phyloP scores from a whole-genome alignment of 306 rosid genomes.

The Ochetophila trinervis region DNA sequence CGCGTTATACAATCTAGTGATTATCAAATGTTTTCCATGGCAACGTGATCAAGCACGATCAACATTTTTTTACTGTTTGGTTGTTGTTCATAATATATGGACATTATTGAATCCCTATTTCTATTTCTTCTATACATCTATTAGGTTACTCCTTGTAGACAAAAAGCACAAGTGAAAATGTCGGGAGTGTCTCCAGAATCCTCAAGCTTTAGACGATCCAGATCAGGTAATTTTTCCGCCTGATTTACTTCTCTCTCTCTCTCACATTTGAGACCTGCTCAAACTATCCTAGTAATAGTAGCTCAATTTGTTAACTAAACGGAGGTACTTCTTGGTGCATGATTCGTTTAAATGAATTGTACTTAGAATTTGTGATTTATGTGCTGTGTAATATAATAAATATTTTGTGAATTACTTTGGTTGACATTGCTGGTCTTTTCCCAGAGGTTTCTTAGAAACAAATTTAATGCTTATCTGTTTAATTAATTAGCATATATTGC shows the following conservation, averaged over 20 bases:
- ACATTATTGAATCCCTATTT: background rate
- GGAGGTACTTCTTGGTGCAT: background rate
- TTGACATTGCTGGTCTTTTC: background rate
- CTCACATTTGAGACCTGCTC: background rate
- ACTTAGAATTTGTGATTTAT: background rate
- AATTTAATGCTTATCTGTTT: background rate
- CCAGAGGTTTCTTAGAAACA: background rate
- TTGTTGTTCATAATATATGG: no score
- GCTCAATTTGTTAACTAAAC: background rate
- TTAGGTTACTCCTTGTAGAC: conserved; percentile 23
- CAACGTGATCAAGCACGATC: background rate
- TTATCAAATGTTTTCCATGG: background rate
- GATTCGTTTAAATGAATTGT: background rate
- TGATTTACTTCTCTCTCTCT: conserved; percentile 1
- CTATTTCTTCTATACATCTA: background rate
- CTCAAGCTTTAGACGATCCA: conserved; percentile 48
- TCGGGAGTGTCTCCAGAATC: conserved; percentile 40
- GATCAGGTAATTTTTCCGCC: conserved; percentile 45
- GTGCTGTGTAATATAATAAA: background rate
- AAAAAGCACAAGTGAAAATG: conserved; percentile 9
- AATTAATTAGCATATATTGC: conserved; percentile 16
- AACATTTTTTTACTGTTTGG: background rate
- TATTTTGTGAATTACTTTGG: background rate
- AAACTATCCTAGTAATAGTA: background rate
- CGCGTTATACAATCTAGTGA: background rate